Evolutionary conservation across 305 asterid species (phyloP).

Genomic region (Fraxinus nigra): DNA sequence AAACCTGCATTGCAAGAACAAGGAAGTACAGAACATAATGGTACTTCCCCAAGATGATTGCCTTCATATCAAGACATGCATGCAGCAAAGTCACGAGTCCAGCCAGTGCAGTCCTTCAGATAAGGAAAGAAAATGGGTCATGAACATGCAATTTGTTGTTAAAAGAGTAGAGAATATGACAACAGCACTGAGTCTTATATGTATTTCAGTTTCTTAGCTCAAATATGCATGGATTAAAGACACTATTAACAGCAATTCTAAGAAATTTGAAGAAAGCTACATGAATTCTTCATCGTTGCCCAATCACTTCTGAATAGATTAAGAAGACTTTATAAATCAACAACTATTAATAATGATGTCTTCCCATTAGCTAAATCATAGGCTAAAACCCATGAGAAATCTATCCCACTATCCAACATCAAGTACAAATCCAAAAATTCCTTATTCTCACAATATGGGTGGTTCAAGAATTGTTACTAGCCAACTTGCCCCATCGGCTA

Average conservation of each 20-base stretch:
- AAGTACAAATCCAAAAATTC: background rate
- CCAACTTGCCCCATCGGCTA: background rate
- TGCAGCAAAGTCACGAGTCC: slow-evolving; percentile 76
- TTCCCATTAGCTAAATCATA: background rate
- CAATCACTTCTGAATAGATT: background rate
- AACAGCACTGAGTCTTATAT: background rate
- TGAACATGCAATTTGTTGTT: background rate
- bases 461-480: background rate
- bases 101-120: slow-evolving; percentile 71
- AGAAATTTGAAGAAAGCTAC: background rate
- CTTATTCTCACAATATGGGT: background rate
- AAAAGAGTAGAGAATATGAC: background rate
- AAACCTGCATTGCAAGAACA: slow-evolving; percentile 89
- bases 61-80: slow-evolving; percentile 92
- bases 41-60: slow-evolving; percentile 81
- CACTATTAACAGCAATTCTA: background rate
- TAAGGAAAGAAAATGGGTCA: background rate
- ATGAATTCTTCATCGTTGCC: background rate
- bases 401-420: background rate
- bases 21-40: slow-evolving; percentile 87
- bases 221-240: background rate
- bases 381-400: background rate
- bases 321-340: background rate
- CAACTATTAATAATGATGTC: background rate
- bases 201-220: background rate